phyloP scores from a whole-genome alignment of 2,329 filamentous ascomycete species.

The Microcyclospora pomicola region DNA sequence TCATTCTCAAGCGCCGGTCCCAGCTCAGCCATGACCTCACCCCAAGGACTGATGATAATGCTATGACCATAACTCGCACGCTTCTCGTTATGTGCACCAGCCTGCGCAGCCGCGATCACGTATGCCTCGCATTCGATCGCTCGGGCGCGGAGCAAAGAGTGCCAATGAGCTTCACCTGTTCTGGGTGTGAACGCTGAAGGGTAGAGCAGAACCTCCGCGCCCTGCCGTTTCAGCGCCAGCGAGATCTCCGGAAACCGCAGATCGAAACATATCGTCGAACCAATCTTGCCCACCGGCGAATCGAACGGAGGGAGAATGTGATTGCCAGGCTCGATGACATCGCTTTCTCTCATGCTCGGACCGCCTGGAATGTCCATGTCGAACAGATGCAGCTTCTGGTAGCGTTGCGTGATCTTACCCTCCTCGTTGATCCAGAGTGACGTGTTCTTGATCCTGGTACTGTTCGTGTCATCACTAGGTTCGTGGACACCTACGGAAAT shows the following conservation, averaged over 20 bases:
- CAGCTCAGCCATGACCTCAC: constrained; percentile 54
- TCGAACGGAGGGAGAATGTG: constrained; percentile 54
- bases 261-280: constrained; percentile 80
- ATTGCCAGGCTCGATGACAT: constrained; percentile 54
- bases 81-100: constrained; percentile 60
- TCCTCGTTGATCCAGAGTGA: constrained; percentile 51
- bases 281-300: constrained; percentile 61
- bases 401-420: constrained; percentile 47
- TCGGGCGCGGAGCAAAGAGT: constrained; percentile 58
- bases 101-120: constrained; percentile 73
- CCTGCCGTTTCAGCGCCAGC: constrained; percentile 49
- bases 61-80: constrained; percentile 74
- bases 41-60: constrained; percentile 80
- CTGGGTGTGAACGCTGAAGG: constrained; percentile 82
- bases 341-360: constrained; percentile 47
- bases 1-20: constrained; percentile 32
- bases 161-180: constrained; percentile 79
- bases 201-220: constrained; percentile 68
- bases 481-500: constrained; percentile 87
- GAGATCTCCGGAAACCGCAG: constrained; percentile 68
- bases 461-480: constrained; percentile 37
- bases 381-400: constrained; percentile 88
- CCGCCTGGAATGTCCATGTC: constrained; percentile 46
- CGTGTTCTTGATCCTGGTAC: constrained; percentile 46
- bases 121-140: constrained; percentile 85